Conservation (phyloP, 129 eudicot species). For the Solidago caesia region DNA sequence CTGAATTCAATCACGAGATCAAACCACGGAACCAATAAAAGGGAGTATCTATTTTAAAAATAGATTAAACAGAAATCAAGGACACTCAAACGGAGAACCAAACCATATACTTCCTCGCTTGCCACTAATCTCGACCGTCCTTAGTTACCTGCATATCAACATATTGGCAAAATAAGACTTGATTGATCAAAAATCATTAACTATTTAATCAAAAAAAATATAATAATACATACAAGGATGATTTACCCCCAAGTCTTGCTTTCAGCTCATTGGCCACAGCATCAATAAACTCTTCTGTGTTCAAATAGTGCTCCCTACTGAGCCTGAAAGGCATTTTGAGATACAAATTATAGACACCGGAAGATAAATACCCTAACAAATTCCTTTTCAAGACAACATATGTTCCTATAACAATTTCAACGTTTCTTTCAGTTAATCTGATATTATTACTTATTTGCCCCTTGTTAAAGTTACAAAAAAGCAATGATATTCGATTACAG, state of each 20-base stretch:
- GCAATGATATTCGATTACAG: not conserved
- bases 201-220: not conserved
- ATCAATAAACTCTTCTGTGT: slow-evolving; percentile 61
- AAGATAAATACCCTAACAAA: not conserved
- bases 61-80: not conserved
- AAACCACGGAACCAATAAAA: slow-evolving; percentile 9
- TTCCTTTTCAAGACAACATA: not conserved
- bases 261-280: slow-evolving; percentile 55
- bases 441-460: not conserved
- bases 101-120: not conserved
- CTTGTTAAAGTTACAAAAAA: not conserved
- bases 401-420: not conserved
- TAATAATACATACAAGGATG: slow-evolving; percentile 33
- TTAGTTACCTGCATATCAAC: slow-evolving; percentile 26
- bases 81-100: slow-evolving; percentile 9
- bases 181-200: not conserved
- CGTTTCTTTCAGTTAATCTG: not conserved
- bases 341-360: not conserved
- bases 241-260: slow-evolving; percentile 40
- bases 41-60: slow-evolving; percentile 5
- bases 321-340: slow-evolving; percentile 27
- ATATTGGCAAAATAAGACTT: not conserved
- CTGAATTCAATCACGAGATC: not conserved
- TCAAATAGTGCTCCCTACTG: slow-evolving; percentile 47
- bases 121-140: not conserved